Evolutionary conservation across 2,329 filamentous ascomycete species (phyloP).

Genomic region (Chaetomiaceae sp.): DNA sequence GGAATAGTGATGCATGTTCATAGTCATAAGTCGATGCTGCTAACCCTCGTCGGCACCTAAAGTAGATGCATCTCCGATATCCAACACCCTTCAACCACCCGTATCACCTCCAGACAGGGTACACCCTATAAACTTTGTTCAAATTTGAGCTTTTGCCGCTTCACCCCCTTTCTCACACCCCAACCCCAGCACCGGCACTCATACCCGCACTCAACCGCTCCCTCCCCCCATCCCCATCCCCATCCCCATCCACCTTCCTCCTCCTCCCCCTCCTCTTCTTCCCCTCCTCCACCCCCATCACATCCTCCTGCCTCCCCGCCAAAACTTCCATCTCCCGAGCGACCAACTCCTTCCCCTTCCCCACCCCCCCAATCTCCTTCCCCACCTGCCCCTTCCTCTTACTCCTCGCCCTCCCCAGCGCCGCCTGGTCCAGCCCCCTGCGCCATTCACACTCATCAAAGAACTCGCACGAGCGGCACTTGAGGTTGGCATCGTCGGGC

Average conservation of each 20-base stretch:
- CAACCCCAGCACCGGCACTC: too few species aligned
- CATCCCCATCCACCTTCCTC: too few species aligned
- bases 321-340: not conserved
- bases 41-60: too few species aligned
- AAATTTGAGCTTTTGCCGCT: slow-evolving; percentile 1
- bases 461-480: slow-evolving; percentile 83
- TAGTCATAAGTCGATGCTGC: too few species aligned
- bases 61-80: too few species aligned
- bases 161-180: not conserved
- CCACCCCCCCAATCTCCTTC: not conserved
- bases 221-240: too few species aligned
- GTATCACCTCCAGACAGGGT: too few species aligned
- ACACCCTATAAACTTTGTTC: too few species aligned
- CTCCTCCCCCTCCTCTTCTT: not conserved
- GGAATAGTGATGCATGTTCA: too few species aligned
- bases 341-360: not conserved
- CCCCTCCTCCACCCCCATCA: not conserved
- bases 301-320: not conserved
- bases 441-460: slow-evolving; percentile 73
- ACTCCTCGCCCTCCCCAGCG: slow-evolving; percentile 19
- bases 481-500: slow-evolving; percentile 73
- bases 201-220: not conserved
- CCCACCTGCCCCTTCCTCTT: not conserved
- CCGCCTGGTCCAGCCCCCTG: slow-evolving; percentile 58
- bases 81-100: too few species aligned